Base-by-base conservation (phyloP, 371 early-diverging fungal species). In the Mucor indicus region DNA sequence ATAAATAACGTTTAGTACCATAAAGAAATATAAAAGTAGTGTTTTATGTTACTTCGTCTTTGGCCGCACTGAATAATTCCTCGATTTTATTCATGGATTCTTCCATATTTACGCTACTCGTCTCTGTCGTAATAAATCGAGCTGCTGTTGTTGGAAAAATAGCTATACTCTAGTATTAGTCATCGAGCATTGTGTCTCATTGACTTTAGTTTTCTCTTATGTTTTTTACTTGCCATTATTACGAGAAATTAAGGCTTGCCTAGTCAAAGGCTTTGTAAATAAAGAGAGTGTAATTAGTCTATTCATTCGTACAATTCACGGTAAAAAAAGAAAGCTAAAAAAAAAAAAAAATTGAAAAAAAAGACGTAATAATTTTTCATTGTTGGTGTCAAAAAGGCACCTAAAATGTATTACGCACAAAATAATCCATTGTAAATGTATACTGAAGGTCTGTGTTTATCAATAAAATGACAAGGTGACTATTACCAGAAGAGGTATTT, bases 61-160 rank as follows among this genome's bases (percentile, higher is more conserved):
- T 69, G 44, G 70, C 70, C 5, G 52, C 53, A 22, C 51, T 52
- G 29, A 60, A 69, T 3, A 69, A 35, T 16, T 65, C 66, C 44
- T 69, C 70, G 27, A 69, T 66, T 23, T 52, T 40, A 27, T 65
- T 62, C 63, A 69, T 69, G 6, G 63, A 56, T 32, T 44, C 43
- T 32, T 69, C 66, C 56, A 69, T 55, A 2, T 44, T 17, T 8
- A 20, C 12, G 1, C 17, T 20, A 12, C 36, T n/a, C n/a, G n/a
- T n/a, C n/a, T n/a, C n/a, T n/a, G n/a, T n/a, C n/a, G n/a, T n/a
- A n/a, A n/a, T n/a, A n/a, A n/a, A n/a, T n/a, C n/a, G n/a, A n/a
- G n/a, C n/a, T n/a, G n/a, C n/a, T 50, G 27, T 31, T 16, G 19
- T n/a, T n/a, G 8, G 38, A 12, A 21, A 19, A 25, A 19, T 17